phyloP scores from a whole-genome alignment of 1,284 basidiomycete genomes.

The Marasmius fiardii region DNA sequence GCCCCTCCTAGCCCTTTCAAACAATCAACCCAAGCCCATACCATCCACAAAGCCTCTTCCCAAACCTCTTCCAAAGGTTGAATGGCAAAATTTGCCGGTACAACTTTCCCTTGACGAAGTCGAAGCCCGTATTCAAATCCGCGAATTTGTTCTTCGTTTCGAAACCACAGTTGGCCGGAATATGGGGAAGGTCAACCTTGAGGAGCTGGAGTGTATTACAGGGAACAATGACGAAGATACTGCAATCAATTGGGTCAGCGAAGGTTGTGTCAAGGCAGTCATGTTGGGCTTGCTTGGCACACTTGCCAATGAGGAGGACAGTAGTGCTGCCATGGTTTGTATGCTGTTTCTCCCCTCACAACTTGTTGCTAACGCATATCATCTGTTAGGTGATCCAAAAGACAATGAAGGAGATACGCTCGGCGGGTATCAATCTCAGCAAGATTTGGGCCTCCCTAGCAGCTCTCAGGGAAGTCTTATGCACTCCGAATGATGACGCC shows the following conservation, averaged over 20 bases:
- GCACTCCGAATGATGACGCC: constrained; percentile 16
- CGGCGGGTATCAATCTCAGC: constrained; percentile 49
- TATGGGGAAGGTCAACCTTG: constrained; percentile 50
- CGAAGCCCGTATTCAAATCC: constrained; percentile 62
- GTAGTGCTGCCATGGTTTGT: constrained; percentile 30
- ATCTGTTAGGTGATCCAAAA: constrained; percentile 38
- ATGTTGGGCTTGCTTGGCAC: constrained; percentile 56
- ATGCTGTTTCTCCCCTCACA: not conserved
- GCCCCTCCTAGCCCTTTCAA: not conserved
- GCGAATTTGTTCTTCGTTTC: constrained; percentile 72
- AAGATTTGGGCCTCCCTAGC: constrained; percentile 59
- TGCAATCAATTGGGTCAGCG: constrained; percentile 60
- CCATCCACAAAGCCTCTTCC: constrained; percentile 18
- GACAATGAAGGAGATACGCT: constrained; percentile 48
- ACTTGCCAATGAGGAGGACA: constrained; percentile 41
- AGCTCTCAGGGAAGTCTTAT: constrained; percentile 37
- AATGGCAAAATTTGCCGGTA: constrained; percentile 50
- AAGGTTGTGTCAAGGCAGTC: constrained; percentile 57
- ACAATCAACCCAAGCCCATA: constrained; percentile 10
- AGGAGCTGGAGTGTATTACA: constrained; percentile 61
- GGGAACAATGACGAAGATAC: constrained; percentile 32
- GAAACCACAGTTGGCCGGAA: constrained; percentile 41
- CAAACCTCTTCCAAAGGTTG: constrained; percentile 32
- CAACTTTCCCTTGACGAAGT: constrained; percentile 43
- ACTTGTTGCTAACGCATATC: not conserved